Evolutionary conservation across 805 yeast species (phyloP).

Genomic region (Zygosaccharomyces lentus): DNA sequence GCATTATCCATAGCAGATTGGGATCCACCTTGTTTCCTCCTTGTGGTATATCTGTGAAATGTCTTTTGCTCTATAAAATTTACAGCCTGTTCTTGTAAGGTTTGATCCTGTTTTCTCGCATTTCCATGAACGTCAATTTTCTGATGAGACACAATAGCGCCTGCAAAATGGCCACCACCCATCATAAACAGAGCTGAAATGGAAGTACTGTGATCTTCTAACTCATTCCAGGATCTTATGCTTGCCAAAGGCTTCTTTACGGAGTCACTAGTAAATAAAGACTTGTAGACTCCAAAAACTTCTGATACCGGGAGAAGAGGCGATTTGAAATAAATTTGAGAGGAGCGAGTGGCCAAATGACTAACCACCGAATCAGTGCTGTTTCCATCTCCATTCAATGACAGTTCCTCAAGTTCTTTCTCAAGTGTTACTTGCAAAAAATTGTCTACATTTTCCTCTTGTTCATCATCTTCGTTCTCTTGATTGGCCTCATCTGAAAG

Average conservation of each 20-base stretch:
- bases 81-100: slow-evolving; percentile 58
- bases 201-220: slow-evolving; percentile 23
- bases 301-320: slow-evolving; percentile 40
- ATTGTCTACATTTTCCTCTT: slow-evolving; percentile 24
- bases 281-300: slow-evolving; percentile 65
- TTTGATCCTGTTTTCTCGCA: slow-evolving; percentile 43
- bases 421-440: slow-evolving; percentile 29
- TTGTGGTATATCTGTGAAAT: slow-evolving; percentile 89
- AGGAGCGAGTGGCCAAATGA: slow-evolving; percentile 64
- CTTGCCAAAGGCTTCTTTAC: slow-evolving; percentile 47
- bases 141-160: slow-evolving; percentile 79
- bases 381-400: slow-evolving; percentile 16
- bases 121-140: slow-evolving; percentile 55
- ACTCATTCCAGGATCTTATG: slow-evolving; percentile 39
- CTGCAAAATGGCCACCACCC: slow-evolving; percentile 98
- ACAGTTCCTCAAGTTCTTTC: slow-evolving; percentile 19
- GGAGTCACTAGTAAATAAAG: slow-evolving; percentile 46
- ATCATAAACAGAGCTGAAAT: slow-evolving; percentile 84
- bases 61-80: slow-evolving; percentile 71
- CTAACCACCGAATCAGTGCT: slow-evolving; percentile 40
- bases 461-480: slow-evolving; percentile 26
- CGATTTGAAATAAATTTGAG: slow-evolving; percentile 58
- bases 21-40: slow-evolving; percentile 97
- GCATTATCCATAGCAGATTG: slow-evolving; percentile 91
- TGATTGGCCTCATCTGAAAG: slow-evolving; percentile 32